Evolutionary conservation across 1,139 yeast species (phyloP).

Genomic region (Blastobotrys apis): DNA sequence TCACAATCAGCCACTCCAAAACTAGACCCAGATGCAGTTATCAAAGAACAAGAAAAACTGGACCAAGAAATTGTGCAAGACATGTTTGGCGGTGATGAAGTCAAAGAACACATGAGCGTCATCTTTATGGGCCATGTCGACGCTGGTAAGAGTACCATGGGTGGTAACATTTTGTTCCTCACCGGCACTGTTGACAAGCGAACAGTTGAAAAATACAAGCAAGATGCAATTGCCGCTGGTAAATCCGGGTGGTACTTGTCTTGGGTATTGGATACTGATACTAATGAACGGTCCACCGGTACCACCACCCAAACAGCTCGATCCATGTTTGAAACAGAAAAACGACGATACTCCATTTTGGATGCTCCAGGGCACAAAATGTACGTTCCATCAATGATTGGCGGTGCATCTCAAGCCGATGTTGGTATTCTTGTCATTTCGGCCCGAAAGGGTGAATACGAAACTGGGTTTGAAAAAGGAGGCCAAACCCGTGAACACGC

Average conservation of each 20-base stretch:
- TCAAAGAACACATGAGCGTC: constrained; percentile 89
- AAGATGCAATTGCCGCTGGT: constrained; percentile 98
- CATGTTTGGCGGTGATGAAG: constrained; percentile 71
- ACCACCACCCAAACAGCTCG: constrained; percentile 98
- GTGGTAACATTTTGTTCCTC: constrained; percentile 88
- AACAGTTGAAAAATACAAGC: constrained; percentile 96
- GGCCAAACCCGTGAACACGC: constrained; percentile 99
- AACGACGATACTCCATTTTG: constrained; percentile 93
- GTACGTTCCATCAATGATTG: constrained; percentile 98
- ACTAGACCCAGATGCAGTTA: constrained; percentile 47
- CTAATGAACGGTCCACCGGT: constrained; percentile 98
- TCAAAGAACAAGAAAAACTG: constrained; percentile 72
- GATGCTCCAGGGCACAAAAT: constrained; percentile 99
- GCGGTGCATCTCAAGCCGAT: constrained; percentile 99
- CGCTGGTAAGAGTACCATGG: constrained; percentile 99
- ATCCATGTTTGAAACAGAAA: constrained; percentile 94
- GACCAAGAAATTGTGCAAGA: constrained; percentile 88
- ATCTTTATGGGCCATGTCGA: constrained; percentile 99
- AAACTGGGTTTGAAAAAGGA: constrained; percentile 98
- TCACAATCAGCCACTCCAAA: too few relatives aligned
- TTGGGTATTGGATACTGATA: constrained; percentile 99
- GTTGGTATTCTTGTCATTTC: constrained; percentile 94
- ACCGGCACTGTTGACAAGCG: constrained; percentile 98
- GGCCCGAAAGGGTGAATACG: constrained; percentile 98
- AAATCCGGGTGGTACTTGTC: constrained; percentile 99